Evolutionary conservation across 192 early-diverging fungal genomes (phyloP).

Genomic region (Entomortierella lignicola): DNA sequence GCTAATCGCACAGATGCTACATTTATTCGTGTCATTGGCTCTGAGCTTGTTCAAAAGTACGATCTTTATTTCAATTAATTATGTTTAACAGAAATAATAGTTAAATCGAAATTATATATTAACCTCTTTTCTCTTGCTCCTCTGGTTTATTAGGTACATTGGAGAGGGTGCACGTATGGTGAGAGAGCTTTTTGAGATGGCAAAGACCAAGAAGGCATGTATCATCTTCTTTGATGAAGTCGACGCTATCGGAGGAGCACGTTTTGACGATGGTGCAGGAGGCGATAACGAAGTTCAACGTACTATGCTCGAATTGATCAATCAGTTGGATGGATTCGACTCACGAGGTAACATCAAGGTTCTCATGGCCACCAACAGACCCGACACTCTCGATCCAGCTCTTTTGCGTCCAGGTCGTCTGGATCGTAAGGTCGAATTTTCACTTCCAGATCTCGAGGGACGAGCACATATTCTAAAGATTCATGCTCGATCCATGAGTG

Average conservation of each 20-base stretch:
- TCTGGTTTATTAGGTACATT: conserved; percentile 73
- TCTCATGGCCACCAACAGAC: conserved; percentile 97
- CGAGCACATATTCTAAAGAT: conserved; percentile 98
- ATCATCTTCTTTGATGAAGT: conserved; percentile 99
- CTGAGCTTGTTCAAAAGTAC: conserved; percentile 98
- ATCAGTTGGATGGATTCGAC: conserved; percentile 99
- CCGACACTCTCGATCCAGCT: conserved; percentile 98
- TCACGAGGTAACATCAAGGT: conserved; percentile 99
- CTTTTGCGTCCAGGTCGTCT: conserved; percentile 97
- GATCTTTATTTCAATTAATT: not conserved
- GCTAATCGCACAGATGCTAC: conserved; percentile 99
- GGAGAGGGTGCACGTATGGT: conserved; percentile 99
- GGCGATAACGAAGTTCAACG: conserved; percentile 99
- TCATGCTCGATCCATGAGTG: conserved; percentile 98
- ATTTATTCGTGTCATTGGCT: conserved; percentile 99
- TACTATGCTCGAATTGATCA: conserved; percentile 99
- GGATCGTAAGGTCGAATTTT: conserved; percentile 98
- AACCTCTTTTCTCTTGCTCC: not conserved
- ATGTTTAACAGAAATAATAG: not conserved
- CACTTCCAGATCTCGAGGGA: conserved; percentile 95
- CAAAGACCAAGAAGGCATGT: conserved; percentile 99
- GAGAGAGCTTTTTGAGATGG: conserved; percentile 99
- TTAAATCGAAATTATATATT: not conserved
- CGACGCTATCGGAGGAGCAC: conserved; percentile 97
- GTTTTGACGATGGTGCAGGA: conserved; percentile 98